Base-by-base conservation (phyloP, 805 yeast species). In the Suhomyces sp. region DNA sequence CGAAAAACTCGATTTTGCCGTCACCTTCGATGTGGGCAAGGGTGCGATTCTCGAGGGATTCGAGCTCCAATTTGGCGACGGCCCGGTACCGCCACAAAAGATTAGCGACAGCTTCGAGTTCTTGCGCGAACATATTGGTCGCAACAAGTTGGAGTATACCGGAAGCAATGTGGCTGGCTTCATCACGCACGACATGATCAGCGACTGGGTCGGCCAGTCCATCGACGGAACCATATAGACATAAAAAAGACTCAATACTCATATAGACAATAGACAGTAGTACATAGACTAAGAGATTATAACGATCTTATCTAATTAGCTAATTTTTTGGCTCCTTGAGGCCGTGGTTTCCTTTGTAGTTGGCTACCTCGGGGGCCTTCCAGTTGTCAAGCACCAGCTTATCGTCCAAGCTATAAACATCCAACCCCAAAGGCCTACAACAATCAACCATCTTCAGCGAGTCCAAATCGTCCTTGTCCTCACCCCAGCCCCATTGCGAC, bases 401-500 rank as follows among this genome's bases (percentile, higher is more conserved):
- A 52, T 84, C 81, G 24, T 79, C 78, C 48, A 85, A 65, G 59
- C 70, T 66, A 65, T 82, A 85, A 6, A 85, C 85, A 64, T 85
- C 87, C 49, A 83, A 79, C 1, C 80, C 85, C 54, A 85, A 71
- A 3, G 87, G 86, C 60, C 88, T 71, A 60, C 89, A 84, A 60
- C 84, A 80, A 51, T 78, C 82, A 35, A 78, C 73, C 87, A 84
- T 84, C 55, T 80, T 81, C 41, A 71, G 77, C 17, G 65, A 67
- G 9, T 70, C 75, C 27, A 70, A 72, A 24, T 73, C 76, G 19
- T 70, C 77, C 40, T 70, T 76, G 50, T 78, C 77, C 64, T 82
- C 87, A 52, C 88, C 88, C 89, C 89, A 85, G 46, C 83, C 87
- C 88, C 88, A 85, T 49, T 75, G 72, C 27, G 85, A 80, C 54